A percentile compares a stretch with the other conserved stretches of the same genome.
These are phyloP conservation scores for Trichoderma arundinaceum DNA, from an alignment of 2,329 filamentous ascomycete species.

Conservation along the genomic window DNA sequence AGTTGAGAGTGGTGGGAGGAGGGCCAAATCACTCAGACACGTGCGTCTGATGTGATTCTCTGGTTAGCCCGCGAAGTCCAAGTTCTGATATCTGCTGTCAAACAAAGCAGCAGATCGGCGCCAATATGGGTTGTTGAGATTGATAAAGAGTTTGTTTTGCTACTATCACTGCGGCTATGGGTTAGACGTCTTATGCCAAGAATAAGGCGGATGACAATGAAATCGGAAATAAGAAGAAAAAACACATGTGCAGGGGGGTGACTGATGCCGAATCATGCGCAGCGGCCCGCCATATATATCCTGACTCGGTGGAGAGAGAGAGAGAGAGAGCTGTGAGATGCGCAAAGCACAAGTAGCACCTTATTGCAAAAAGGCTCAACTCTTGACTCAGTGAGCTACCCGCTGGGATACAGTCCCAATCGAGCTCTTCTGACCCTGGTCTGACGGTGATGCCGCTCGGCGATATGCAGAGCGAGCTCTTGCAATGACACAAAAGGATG, in stretches of 20 bases:
- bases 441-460: constrained; percentile 40
- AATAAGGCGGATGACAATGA: constrained; percentile 7
- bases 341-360: constrained; percentile 34
- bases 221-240: too few relatives aligned
- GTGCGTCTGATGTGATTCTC: constrained; percentile 24
- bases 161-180: constrained; percentile 4
- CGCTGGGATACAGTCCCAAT: constrained; percentile 35
- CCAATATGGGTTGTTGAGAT: constrained; percentile 1
- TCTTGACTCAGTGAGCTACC: constrained; percentile 35
- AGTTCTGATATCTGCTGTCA: not conserved
- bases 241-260: too few relatives aligned
- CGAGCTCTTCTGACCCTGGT: not conserved
- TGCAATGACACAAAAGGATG: constrained; percentile 25
- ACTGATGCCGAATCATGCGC: too few relatives aligned
- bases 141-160: not conserved
- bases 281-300: too few relatives aligned
- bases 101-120: not conserved
- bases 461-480: constrained; percentile 38
- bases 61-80: not conserved
- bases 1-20: not conserved
- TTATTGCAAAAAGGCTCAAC: constrained; percentile 31
- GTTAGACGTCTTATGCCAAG: not conserved
- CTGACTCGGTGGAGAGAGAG: too few relatives aligned
- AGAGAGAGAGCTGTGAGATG: constrained; percentile 23
- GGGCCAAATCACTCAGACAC: constrained; percentile 28